Evolutionary conservation across 129 eudicot genomes (phyloP).

Genomic region (Pulicaria dysenterica): DNA sequence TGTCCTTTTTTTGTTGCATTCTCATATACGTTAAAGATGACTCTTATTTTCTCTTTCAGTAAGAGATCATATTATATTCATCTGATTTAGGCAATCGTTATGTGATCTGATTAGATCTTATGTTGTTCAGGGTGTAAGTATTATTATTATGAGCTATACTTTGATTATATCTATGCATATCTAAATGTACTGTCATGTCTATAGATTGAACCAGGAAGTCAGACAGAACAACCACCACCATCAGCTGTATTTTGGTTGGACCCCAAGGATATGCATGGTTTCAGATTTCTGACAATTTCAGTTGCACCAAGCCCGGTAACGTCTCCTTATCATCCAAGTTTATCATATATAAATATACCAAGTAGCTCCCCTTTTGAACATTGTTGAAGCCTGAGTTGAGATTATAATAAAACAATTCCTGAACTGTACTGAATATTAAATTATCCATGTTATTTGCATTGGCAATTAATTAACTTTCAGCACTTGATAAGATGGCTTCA

Average conservation of each 20-base stretch:
- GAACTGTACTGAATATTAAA: slow-evolving; percentile 13
- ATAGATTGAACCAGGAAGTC: slow-evolving; percentile 98
- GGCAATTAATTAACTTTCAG: background rate
- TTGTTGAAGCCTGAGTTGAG: slow-evolving; percentile 16
- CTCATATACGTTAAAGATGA: background rate
- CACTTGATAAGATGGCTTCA: slow-evolving; percentile 5
- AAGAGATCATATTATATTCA: background rate
- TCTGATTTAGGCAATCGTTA: slow-evolving; percentile 15
- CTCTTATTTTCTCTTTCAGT: background rate
- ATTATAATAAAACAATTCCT: slow-evolving; percentile 4
- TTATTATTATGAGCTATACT: slow-evolving; percentile 16
- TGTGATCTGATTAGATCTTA: slow-evolving; percentile 4
- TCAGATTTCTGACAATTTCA: slow-evolving; percentile 86
- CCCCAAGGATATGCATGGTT: slow-evolving; percentile 79
- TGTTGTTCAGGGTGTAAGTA: slow-evolving; percentile 13
- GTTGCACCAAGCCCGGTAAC: slow-evolving; percentile 97
- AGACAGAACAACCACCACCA: slow-evolving; percentile 96
- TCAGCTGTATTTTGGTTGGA: slow-evolving; percentile 84
- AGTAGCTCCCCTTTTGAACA: slow-evolving; percentile 13
- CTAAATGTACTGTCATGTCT: slow-evolving; percentile 32
- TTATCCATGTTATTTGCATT: background rate
- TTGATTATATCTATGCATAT: background rate
- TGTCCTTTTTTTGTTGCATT: slow-evolving; percentile 1
- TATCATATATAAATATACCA: slow-evolving; percentile 3
- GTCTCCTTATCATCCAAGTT: slow-evolving; percentile 27